Evolutionary conservation across 2,329 filamentous ascomycete genomes (phyloP).

Genomic region (Aplosporella prunicola): DNA sequence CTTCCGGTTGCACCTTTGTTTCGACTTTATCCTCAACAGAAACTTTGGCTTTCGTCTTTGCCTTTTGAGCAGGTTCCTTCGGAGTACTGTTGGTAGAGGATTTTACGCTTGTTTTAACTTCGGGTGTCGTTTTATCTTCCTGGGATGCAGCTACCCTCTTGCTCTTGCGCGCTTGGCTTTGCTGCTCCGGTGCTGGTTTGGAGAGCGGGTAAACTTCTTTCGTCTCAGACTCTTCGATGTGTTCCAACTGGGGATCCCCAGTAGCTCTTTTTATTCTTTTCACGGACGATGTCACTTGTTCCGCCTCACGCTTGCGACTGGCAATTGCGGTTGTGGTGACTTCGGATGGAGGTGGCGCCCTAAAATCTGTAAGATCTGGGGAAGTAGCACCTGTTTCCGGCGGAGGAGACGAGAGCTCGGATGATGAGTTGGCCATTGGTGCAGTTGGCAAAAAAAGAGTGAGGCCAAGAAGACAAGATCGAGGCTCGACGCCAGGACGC

Average conservation of each 20-base stretch:
- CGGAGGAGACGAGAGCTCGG: conserved; percentile 1
- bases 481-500: too few relatives aligned
- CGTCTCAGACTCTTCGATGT: conserved; percentile 8
- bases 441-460: too few relatives aligned
- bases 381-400: conserved; percentile 1
- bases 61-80: conserved; percentile 10
- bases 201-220: not conserved
- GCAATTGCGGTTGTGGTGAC: not conserved
- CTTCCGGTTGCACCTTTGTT: conserved; percentile 2
- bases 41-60: conserved; percentile 3
- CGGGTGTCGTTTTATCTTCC: conserved; percentile 10
- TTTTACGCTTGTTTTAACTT: conserved; percentile 12
- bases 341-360: not conserved
- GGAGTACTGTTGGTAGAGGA: conserved; percentile 4
- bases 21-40: conserved; percentile 7
- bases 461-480: too few relatives aligned
- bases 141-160: conserved; percentile 15
- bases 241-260: not conserved
- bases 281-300: not conserved
- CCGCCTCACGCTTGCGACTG: conserved; percentile 1
- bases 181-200: conserved; percentile 1
- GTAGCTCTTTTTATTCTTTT: conserved; percentile 8
- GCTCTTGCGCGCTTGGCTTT: not conserved
- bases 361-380: not conserved
- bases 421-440: conserved; percentile 3